These are phyloP conservation scores for Decorospora gaudefroyi DNA, from an alignment of 2,329 filamentous ascomycete genomes.

Conservation along the genomic window DNA sequence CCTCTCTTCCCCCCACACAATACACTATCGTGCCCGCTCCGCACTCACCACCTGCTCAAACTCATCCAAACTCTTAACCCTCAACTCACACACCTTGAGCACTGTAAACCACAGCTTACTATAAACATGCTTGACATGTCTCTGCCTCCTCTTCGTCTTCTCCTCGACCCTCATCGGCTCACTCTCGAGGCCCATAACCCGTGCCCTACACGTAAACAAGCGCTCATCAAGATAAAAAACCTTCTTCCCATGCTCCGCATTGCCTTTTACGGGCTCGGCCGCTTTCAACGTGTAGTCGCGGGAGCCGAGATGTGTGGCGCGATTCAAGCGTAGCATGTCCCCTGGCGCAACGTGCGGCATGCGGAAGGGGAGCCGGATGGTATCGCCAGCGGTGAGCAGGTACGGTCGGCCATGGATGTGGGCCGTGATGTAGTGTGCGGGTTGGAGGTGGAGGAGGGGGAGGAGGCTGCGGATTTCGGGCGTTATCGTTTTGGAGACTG, in stretches of 20 bases:
- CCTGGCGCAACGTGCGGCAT: slow-evolving; percentile 65
- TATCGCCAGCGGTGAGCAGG: slow-evolving; percentile 67
- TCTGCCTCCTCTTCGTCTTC: slow-evolving; percentile 68
- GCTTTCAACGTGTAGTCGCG: slow-evolving; percentile 86
- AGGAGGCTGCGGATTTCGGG: slow-evolving; percentile 65
- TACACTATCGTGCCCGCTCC: too few species aligned
- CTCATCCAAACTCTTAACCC: slow-evolving; percentile 63
- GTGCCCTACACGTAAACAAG: slow-evolving; percentile 82
- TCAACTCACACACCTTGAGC: slow-evolving; percentile 80
- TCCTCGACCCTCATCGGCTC: slow-evolving; percentile 62
- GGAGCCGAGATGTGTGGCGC: slow-evolving; percentile 79
- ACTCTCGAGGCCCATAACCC: slow-evolving; percentile 81
- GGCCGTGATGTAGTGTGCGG: slow-evolving; percentile 75
- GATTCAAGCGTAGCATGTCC: slow-evolving; percentile 84
- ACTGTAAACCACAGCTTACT: slow-evolving; percentile 94
- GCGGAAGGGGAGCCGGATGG: slow-evolving; percentile 55
- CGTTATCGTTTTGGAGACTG: slow-evolving; percentile 51
- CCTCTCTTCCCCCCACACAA: slow-evolving; percentile 1
- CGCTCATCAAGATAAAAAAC: slow-evolving; percentile 74
- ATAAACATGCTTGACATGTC: slow-evolving; percentile 71
- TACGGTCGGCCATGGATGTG: slow-evolving; percentile 81
- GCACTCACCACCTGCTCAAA: slow-evolving; percentile 52
- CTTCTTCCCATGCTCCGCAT: slow-evolving; percentile 41
- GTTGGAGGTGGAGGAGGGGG: slow-evolving; percentile 72
- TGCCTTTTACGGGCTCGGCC: slow-evolving; percentile 38